These are phyloP conservation scores for Pulveroboletus sp. DNA, from an alignment of 1,284 basidiomycete genomes.

Conservation along the genomic window DNA sequence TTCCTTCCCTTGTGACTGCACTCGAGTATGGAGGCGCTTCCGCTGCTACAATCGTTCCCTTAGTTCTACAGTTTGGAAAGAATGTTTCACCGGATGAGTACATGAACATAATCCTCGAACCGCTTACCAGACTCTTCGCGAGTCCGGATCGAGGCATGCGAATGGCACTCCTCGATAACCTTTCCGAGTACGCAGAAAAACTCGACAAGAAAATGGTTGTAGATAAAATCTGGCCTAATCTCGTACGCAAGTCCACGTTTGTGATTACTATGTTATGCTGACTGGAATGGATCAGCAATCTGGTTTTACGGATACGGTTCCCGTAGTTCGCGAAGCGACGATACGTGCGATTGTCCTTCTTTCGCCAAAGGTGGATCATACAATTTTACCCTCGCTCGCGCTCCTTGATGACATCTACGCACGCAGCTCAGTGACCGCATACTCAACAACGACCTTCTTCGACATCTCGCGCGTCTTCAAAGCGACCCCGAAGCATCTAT, in stretches of 20 bases:
- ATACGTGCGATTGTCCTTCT: conserved; percentile 86
- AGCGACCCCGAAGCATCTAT: conserved; percentile 92
- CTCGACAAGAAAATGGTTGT: conserved; percentile 83
- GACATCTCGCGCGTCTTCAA: conserved; percentile 92
- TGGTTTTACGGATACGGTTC: conserved; percentile 93
- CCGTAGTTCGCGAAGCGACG: conserved; percentile 92
- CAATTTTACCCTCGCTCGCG: background rate
- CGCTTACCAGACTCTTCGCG: conserved; percentile 81
- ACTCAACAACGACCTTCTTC: conserved; percentile 95
- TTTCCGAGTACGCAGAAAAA: conserved; percentile 84
- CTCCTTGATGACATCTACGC: background rate
- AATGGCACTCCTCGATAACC: conserved; percentile 89
- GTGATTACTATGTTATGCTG: background rate
- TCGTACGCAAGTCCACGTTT: conserved; percentile 54
- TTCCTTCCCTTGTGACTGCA: conserved; percentile 85
- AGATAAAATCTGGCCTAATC: conserved; percentile 91
- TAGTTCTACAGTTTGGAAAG: conserved; percentile 80
- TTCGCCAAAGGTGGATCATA: conserved; percentile 71
- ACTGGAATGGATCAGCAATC: conserved; percentile 63
- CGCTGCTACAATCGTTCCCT: conserved; percentile 76
- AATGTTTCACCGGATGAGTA: conserved; percentile 77
- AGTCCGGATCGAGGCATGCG: conserved; percentile 91
- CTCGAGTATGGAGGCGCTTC: conserved; percentile 84
- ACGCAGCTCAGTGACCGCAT: conserved; percentile 83
- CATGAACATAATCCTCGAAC: conserved; percentile 65